Evolutionary conservation across 225 moss, liverwort and hornwort genomes (phyloP).

Genomic region (Straminergon stramineum): DNA sequence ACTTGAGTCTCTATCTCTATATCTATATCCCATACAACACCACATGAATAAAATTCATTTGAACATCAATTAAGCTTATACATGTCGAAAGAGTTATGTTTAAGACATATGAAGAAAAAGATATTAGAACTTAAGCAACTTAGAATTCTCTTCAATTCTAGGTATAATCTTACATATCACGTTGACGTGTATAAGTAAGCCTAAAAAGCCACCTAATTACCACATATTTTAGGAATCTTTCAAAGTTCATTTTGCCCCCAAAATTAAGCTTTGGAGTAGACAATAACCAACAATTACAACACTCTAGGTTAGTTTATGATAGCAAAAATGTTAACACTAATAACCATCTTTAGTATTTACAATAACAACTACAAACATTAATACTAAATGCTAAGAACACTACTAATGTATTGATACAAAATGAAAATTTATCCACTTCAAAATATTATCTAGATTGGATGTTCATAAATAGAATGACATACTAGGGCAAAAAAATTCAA

Average conservation of each 20-base stretch:
- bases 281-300: background rate
- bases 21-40: background rate
- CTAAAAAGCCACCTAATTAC: background rate
- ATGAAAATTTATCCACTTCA: background rate
- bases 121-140: background rate
- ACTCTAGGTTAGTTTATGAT: background rate
- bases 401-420: too few relatives aligned
- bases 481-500: background rate
- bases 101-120: background rate
- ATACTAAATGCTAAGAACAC: background rate
- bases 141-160: background rate
- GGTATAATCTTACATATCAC: background rate
- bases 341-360: background rate
- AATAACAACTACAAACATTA: background rate
- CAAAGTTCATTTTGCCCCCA: background rate
- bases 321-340: background rate
- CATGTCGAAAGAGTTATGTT: background rate
- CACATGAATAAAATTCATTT: background rate
- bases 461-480: background rate
- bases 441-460: background rate
- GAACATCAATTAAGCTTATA: background rate
- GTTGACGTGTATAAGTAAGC: background rate
- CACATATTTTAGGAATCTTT: too few relatives aligned
- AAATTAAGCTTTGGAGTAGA: background rate
- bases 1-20: background rate